Conservation (phyloP, 441 rosid genomes). For the Arabidopsis hybrid region DNA sequence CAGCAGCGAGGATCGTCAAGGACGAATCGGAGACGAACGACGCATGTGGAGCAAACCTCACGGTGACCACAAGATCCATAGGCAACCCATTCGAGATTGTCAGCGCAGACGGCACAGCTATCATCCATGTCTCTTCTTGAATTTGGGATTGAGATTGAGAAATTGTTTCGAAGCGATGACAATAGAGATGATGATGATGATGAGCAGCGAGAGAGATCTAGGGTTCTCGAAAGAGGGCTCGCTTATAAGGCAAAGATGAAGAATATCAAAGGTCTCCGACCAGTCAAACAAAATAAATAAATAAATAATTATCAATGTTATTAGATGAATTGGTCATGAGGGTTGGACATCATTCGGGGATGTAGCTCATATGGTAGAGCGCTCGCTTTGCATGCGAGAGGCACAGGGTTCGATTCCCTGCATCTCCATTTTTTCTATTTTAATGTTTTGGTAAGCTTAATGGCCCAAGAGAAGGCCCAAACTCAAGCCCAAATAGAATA, state of each 20-base stretch:
- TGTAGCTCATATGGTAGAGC: constrained; percentile 97
- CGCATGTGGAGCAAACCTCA: constrained; percentile 96
- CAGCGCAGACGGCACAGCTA: constrained; percentile 96
- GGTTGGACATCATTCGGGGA: constrained; percentile 40
- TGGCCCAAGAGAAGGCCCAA: constrained; percentile 9
- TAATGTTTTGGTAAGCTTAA: background rate
- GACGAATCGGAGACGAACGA: constrained; percentile 91
- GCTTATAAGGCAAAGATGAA: constrained; percentile 11
- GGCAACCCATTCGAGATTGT: constrained; percentile 91
- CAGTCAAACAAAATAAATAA: constrained; percentile 23
- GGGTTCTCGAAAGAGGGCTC: constrained; percentile 37
- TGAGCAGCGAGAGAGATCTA: constrained; percentile 38
- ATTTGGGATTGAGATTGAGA: constrained; percentile 18
- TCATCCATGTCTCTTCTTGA: constrained; percentile 70
- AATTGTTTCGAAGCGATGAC: background rate
- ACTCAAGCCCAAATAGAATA: background rate
- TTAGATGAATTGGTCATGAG: no score
- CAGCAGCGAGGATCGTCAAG: constrained; percentile 87
- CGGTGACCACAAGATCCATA: constrained; percentile 94
- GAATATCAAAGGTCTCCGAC: constrained; percentile 24
- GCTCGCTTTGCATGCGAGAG: constrained; percentile 97
- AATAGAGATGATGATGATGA: background rate
- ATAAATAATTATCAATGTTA: no score
- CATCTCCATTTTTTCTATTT: constrained; percentile 59
- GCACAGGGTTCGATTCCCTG: constrained; percentile 97